Conservation (phyloP, 208 protist species). For the Wallacemonas sp. region DNA sequence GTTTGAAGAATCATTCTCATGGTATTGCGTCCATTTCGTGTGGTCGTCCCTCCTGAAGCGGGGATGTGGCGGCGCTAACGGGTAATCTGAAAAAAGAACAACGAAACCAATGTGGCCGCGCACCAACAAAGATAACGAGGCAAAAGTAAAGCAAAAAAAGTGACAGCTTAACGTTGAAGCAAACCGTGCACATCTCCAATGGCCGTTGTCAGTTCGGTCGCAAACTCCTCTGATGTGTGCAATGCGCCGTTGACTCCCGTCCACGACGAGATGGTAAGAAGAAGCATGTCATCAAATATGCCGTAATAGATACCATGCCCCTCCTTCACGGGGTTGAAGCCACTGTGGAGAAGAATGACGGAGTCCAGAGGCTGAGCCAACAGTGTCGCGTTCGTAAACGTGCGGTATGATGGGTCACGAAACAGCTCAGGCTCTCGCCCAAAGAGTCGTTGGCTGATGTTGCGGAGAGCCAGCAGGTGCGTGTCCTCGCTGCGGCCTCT, state of each 20-base stretch:
- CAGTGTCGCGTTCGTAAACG: conserved; percentile 34
- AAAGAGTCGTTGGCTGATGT: conserved; percentile 37
- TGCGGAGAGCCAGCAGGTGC: conserved; percentile 63
- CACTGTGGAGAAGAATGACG: conserved; percentile 28
- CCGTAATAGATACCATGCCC: conserved; percentile 53
- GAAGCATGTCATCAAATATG: conserved; percentile 17
- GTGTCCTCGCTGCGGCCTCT: conserved; percentile 49
- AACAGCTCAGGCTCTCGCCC: conserved; percentile 44
- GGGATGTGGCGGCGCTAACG: too few species aligned
- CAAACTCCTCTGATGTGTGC: conserved; percentile 34
- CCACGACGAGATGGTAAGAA: conserved; percentile 47
- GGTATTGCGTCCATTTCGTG: too few species aligned
- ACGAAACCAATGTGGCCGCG: too few species aligned
- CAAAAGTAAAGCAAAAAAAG: too few species aligned
- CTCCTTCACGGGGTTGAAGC: conserved; percentile 36
- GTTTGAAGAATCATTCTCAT: too few species aligned
- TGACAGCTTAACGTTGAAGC: not conserved
- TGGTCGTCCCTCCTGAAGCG: too few species aligned
- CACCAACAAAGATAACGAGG: too few species aligned
- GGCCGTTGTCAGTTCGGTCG: conserved; percentile 2
- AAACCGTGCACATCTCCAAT: conserved; percentile 14
- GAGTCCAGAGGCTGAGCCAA: conserved; percentile 34
- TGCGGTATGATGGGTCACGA: conserved; percentile 28
- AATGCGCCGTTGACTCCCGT: conserved; percentile 23
- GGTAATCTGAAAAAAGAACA: too few species aligned